These are phyloP conservation scores for Lathyrus oleraceus DNA, from an alignment of 306 rosid species.

Conservation along the genomic window DNA sequence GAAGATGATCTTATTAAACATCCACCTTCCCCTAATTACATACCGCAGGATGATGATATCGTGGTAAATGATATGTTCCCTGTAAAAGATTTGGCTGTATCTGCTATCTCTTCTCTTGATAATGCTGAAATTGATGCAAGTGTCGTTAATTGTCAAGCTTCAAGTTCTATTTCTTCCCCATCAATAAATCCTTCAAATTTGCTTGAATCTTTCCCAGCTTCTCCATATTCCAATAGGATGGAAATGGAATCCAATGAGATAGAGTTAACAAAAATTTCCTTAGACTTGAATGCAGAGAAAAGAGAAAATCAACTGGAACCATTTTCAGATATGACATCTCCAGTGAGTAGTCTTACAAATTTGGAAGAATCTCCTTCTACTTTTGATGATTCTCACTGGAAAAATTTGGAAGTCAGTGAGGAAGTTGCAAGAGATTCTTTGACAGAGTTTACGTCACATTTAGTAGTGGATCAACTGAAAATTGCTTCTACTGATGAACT, in stretches of 20 bases:
- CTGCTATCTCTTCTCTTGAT: conserved; percentile 24
- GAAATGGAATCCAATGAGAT: conserved; percentile 40
- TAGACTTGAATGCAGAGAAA: conserved; percentile 38
- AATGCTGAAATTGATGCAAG: conserved; percentile 34
- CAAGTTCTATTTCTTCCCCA: conserved; percentile 40
- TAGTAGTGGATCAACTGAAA: conserved; percentile 39
- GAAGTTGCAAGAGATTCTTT: conserved; percentile 40
- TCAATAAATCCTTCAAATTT: conserved; percentile 38
- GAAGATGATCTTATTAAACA: conserved; percentile 40
- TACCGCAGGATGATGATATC: conserved; percentile 34
- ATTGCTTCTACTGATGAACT: conserved; percentile 41
- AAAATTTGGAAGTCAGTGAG: conserved; percentile 43
- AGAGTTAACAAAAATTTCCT: conserved; percentile 36
- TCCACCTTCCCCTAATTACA: conserved; percentile 37
- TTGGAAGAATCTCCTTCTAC: conserved; percentile 42
- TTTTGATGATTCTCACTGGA: conserved; percentile 37
- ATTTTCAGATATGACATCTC: conserved; percentile 38
- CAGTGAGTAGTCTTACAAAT: conserved; percentile 35
- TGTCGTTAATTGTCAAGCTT: conserved; percentile 33
- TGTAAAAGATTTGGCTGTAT: conserved; percentile 27
- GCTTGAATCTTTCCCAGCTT: conserved; percentile 37
- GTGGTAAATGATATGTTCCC: conserved; percentile 32
- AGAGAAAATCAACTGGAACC: conserved; percentile 35
- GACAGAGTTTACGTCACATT: conserved; percentile 33
- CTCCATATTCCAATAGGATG: conserved; percentile 36